Base-by-base conservation (phyloP, 2,329 filamentous ascomycete species). In the Fusarium duplospermum region DNA sequence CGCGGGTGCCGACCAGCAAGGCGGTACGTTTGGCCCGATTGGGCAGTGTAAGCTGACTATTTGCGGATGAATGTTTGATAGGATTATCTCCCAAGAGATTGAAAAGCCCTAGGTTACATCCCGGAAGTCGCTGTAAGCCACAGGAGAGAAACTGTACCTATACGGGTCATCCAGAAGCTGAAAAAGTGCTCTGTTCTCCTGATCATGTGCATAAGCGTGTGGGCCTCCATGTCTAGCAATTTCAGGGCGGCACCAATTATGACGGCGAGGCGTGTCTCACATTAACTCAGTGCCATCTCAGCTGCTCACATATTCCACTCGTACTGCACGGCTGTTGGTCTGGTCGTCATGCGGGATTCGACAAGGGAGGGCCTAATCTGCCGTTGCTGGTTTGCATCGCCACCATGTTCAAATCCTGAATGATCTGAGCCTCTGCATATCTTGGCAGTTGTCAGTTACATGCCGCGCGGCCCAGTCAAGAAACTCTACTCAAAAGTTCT, bases 121-220 rank as follows among this genome's bases (percentile, higher is more conserved):
- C 35, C 11, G 35, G 24, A 35, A 40, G 24, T 40, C 36, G 10
- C 35, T 59, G 56, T 59, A 59, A 40, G 56, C 56, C 56, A 59
- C 56, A 38, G 56, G 56, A 59, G 33, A 59, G 10, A 22, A 27
- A 57, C 14, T 35, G 33, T 50, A 50, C 24, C 45, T 50, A 57
- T 38, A 38, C 54, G 54, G 40, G 24, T 59, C 22, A 16, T 38
- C 18, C 16, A 59, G 11, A 27, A 29, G 35, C 33, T 59, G 33
- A 59, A 29, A 59, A 31, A 16, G 56, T 40, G 22, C 33, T 40
- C 50, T 33, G 50, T 59, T 40, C 56, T 40, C 56, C 56, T 59
- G 56, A 59, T 59, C 56, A 59, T 59, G 35, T 38, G 56, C 56
- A 59, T 59, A 40, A 36, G 56, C 22, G 35, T 40, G 33, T 59